Conservation (phyloP, 352 stramenopile species). For the Lagenidium sp. region DNA sequence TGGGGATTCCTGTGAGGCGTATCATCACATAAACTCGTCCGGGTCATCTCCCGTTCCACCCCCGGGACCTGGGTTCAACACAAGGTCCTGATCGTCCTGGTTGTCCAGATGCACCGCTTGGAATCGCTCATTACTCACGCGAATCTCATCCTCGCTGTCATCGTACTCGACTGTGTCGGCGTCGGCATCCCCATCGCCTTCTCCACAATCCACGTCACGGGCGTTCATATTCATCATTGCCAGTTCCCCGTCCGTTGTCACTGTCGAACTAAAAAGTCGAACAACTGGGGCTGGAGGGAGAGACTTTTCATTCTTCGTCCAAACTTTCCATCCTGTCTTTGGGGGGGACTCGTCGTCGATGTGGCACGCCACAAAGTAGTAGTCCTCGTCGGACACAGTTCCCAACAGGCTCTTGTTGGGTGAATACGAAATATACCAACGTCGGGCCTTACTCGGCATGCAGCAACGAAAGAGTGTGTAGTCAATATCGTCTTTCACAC, state of each 20-base stretch:
- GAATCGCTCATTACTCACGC: slow-evolving; percentile 86
- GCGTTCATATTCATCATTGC: slow-evolving; percentile 10
- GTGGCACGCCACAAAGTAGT: slow-evolving; percentile 79
- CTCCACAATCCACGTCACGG: slow-evolving; percentile 15
- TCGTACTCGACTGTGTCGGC: slow-evolving; percentile 85
- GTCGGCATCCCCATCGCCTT: slow-evolving; percentile 44
- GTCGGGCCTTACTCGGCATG: slow-evolving; percentile 96
- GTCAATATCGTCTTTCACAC: slow-evolving; percentile 50
- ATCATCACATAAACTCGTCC: slow-evolving; percentile 81
- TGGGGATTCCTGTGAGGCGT: too few relatives aligned
- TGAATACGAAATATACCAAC: slow-evolving; percentile 98
- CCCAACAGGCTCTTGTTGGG: slow-evolving; percentile 79
- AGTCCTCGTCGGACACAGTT: slow-evolving; percentile 83
- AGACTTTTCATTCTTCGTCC: slow-evolving; percentile 82
- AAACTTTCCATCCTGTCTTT: slow-evolving; percentile 77
- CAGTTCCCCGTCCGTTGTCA: slow-evolving; percentile 4
- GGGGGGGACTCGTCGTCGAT: slow-evolving; percentile 74
- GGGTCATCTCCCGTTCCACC: too few relatives aligned
- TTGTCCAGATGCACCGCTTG: slow-evolving; percentile 82
- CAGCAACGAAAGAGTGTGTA: slow-evolving; percentile 97
- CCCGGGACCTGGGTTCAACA: too few relatives aligned
- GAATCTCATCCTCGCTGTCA: slow-evolving; percentile 86
- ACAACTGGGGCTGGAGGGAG: slow-evolving; percentile 49
- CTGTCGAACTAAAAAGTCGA: slow-evolving; percentile 59
- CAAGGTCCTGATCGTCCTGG: too few relatives aligned